phyloP scores from a whole-genome alignment of 2,329 filamentous ascomycete genomes.

The Geosmithia flava region DNA sequence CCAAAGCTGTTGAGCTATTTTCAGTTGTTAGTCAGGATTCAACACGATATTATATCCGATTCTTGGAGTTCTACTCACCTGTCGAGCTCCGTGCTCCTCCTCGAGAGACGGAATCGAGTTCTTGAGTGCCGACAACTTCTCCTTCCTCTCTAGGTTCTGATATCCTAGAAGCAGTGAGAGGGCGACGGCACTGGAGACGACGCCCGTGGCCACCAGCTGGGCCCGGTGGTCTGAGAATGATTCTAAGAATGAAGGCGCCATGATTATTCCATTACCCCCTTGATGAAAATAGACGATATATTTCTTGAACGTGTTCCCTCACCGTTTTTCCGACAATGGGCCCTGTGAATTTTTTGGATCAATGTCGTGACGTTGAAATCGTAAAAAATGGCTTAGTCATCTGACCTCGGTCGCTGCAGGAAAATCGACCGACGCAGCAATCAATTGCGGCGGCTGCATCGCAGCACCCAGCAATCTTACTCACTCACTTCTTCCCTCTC shows the following conservation, averaged over 20 bases:
- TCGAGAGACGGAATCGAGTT: constrained; percentile 36
- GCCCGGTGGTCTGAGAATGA: constrained; percentile 31
- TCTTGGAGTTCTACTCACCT: constrained; percentile 1
- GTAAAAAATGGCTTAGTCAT: not conserved
- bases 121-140: constrained; percentile 44
- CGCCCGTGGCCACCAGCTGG: constrained; percentile 60
- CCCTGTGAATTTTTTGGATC: not conserved
- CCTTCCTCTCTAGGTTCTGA: constrained; percentile 43
- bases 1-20: constrained; percentile 49
- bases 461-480: no score
- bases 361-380: not conserved
- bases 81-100: constrained; percentile 2
- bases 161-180: constrained; percentile 50
- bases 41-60: not conserved
- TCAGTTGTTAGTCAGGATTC: constrained; percentile 8
- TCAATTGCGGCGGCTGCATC: no score
- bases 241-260: constrained; percentile 31
- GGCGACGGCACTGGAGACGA: constrained; percentile 48
- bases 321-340: not conserved
- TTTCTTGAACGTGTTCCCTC: no score
- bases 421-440: not conserved
- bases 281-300: no score
- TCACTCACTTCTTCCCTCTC: no score
- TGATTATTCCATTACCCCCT: constrained; percentile 9
- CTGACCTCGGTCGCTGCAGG: not conserved